Evolutionary conservation across 441 rosid genomes (phyloP).

Genomic region (Cnidoscolus chayamansa): DNA sequence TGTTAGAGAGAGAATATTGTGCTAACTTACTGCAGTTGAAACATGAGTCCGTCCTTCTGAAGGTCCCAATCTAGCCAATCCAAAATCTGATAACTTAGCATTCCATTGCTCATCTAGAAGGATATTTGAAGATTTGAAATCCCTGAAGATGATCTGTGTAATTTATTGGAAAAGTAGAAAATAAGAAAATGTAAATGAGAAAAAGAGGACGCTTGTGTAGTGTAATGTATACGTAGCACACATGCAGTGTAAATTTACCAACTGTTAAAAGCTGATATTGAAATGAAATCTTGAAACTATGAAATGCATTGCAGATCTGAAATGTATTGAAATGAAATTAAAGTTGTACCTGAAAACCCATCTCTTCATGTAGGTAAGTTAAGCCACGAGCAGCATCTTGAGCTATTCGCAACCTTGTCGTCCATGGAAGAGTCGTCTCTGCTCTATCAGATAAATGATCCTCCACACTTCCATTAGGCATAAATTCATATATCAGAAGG

Average conservation of each 20-base stretch:
- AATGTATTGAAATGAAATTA: background rate
- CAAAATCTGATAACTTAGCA: constrained; percentile 92
- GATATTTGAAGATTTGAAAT: constrained; percentile 89
- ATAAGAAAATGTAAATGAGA: background rate
- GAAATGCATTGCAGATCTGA: background rate
- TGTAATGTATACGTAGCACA: too few species aligned
- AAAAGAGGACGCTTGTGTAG: background rate
- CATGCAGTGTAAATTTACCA: background rate
- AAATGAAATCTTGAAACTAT: background rate
- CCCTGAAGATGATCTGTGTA: constrained; percentile 76
- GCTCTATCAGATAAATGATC: constrained; percentile 65
- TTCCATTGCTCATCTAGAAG: constrained; percentile 86
- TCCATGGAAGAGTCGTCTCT: constrained; percentile 64
- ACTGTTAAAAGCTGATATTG: background rate
- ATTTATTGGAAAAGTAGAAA: constrained; percentile 4
- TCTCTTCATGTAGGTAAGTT: constrained; percentile 80
- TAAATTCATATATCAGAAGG: constrained; percentile 75
- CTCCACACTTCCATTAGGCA: constrained; percentile 92
- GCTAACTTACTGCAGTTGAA: constrained; percentile 66
- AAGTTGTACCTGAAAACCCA: constrained; percentile 75
- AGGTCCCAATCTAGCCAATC: constrained; percentile 91
- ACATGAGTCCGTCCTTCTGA: constrained; percentile 86
- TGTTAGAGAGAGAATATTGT: background rate
- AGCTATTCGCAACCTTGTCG: constrained; percentile 73
- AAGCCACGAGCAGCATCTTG: constrained; percentile 93